phyloP scores from a whole-genome alignment of 768 basidiomycete species.

The Kwoniella heveanensis region DNA sequence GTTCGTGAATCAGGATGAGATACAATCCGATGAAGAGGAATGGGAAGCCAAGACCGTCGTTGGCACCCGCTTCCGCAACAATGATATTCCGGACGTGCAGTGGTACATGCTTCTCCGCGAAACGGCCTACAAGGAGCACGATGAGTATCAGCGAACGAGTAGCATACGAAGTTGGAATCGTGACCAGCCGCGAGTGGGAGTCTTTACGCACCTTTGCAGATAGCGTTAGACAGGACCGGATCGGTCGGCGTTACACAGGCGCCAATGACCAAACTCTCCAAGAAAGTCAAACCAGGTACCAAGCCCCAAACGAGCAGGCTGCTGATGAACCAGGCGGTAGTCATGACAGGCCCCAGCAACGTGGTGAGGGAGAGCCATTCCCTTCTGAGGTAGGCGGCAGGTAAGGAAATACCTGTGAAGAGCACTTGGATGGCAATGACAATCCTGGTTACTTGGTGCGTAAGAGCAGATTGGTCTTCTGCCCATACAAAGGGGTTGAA shows the following conservation, averaged over 20 bases:
- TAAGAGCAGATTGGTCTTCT: conserved; percentile 32
- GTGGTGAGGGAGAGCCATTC: conserved; percentile 54
- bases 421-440: conserved; percentile 58
- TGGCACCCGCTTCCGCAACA: conserved; percentile 58
- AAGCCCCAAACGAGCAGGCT: conserved; percentile 56
- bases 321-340: conserved; percentile 56
- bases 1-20: conserved; percentile 51
- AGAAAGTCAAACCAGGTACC: conserved; percentile 56
- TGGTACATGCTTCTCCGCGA: conserved; percentile 57
- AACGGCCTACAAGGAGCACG: conserved; percentile 49
- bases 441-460: conserved; percentile 53
- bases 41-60: conserved; percentile 59
- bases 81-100: conserved; percentile 58
- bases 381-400: conserved; percentile 56
- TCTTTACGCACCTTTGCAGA: conserved; percentile 45
- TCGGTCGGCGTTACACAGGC: conserved; percentile 59
- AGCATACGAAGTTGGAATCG: too few relatives aligned
- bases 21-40: conserved; percentile 58
- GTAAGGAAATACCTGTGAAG: conserved; percentile 50
- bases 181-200: too few relatives aligned
- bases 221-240: conserved; percentile 57
- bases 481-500: conserved; percentile 56
- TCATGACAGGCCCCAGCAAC: conserved; percentile 58
- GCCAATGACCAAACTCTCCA: conserved; percentile 56
- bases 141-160: neutral